phyloP scores from a whole-genome alignment of 306 rosid species.

The Acmispon strigosus region DNA sequence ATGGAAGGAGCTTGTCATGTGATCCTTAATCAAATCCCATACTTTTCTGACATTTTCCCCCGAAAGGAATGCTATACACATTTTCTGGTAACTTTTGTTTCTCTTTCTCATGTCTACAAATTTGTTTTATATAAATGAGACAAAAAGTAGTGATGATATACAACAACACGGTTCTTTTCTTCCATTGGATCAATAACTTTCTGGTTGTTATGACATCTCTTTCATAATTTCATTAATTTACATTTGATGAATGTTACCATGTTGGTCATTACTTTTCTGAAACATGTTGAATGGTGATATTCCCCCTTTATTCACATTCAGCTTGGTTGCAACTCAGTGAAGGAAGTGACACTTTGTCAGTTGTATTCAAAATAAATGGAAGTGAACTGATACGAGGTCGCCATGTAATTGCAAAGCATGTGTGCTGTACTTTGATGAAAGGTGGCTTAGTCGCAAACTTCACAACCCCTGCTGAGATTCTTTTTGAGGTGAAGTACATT shows the following conservation, averaged over 20 bases:
- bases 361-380: conserved; percentile 32
- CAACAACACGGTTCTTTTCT: too few relatives aligned
- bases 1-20: conserved; percentile 58
- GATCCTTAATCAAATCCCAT: conserved; percentile 38
- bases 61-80: conserved; percentile 40
- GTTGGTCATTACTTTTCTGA: background rate
- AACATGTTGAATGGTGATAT: conserved; percentile 1
- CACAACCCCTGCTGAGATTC: conserved; percentile 46
- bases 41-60: conserved; percentile 41
- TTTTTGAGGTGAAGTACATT: conserved; percentile 45
- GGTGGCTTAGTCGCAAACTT: conserved; percentile 66
- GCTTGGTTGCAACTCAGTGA: conserved; percentile 69
- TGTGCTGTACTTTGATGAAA: conserved; percentile 69
- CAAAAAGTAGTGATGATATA: too few relatives aligned
- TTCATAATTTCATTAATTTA: background rate
- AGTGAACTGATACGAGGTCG: conserved; percentile 42
- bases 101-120: background rate
- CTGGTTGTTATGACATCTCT: too few relatives aligned
- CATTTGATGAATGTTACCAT: background rate
- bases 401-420: conserved; percentile 39
- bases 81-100: conserved; percentile 43
- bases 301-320: conserved; percentile 8
- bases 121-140: too few relatives aligned
- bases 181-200: too few relatives aligned
- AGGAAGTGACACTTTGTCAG: conserved; percentile 51